Percentiles rank a stretch among this genome's conserved stretches.
Evolutionary conservation across 2,329 filamentous ascomycete species (phyloP).

Genomic region (Cordyceps farinosa): DNA sequence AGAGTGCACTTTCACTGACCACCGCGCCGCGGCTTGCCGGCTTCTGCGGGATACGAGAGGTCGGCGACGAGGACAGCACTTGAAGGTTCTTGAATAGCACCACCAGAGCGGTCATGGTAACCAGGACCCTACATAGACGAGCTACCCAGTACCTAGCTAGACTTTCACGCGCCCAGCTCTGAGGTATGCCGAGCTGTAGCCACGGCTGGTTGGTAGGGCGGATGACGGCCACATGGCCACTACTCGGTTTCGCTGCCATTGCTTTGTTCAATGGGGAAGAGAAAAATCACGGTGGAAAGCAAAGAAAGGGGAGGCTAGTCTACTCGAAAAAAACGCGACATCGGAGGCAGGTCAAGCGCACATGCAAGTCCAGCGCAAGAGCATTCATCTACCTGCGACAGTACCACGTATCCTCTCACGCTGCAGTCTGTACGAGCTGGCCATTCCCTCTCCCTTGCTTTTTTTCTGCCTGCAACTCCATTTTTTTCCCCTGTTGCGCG

Average conservation of each 20-base stretch:
- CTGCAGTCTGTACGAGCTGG: background rate
- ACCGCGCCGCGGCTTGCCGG: slow-evolving; percentile 48
- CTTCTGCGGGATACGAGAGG: background rate
- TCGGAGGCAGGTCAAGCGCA: too few relatives aligned
- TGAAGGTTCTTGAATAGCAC: background rate
- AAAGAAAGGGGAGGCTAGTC: too few relatives aligned
- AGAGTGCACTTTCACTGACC: slow-evolving; percentile 56
- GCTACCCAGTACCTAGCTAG: background rate
- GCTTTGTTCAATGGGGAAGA: too few relatives aligned
- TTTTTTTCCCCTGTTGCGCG: background rate
- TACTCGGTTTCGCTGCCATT: too few relatives aligned
- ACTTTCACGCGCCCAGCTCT: too few relatives aligned
- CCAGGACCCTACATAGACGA: background rate
- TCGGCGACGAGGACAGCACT: background rate
- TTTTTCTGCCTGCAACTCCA: background rate
- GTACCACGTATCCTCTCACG: background rate
- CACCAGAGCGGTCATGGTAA: background rate
- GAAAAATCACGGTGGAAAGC: too few relatives aligned
- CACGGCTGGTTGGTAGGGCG: too few relatives aligned
- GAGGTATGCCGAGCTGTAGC: too few relatives aligned
- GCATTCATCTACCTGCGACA: background rate
- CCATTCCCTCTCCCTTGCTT: background rate
- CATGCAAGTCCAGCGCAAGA: background rate
- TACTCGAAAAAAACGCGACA: too few relatives aligned
- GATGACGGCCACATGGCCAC: too few relatives aligned